Evolutionary conservation across 2,329 filamentous ascomycete species (phyloP), one percentile per base, ranked within the genome.

Genomic region (Penicillium oxalicum): DNA sequence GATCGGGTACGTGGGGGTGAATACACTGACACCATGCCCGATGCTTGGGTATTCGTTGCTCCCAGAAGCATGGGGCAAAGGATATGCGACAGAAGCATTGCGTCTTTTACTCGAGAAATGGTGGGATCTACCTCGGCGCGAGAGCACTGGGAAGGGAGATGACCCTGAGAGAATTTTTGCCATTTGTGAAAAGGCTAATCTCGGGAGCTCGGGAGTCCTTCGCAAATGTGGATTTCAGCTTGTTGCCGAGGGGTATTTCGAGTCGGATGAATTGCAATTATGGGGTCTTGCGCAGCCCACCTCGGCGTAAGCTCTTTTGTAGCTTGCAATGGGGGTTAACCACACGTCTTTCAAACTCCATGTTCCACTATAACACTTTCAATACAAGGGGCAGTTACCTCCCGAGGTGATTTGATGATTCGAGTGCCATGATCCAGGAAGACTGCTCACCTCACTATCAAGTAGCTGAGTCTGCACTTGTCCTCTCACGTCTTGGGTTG

Each of bases 1-100:
- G 2, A 50, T 61, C 40, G 58, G 59, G 3, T 61, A 55, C 25
- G 44, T 61, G n/a, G 52, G 58, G 25, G 52, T 62, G 40, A 63
- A 60, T 7, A 35, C 41, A 4, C 26, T 58, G 7, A 38, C 48
- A 4, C 59, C 59, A 0, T 55, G 48, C 40, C 54, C 60, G 1
- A 60, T 63, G 24, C 58, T 63, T 12, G 61, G 62, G 12, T 63
- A 62, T 24, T 57, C 57, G 4, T 29, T 63, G 9, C 53, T 55
- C 36, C 62, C 59, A 0, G 54, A 56, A 32, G 38, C 36, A 9
- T 64, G 62, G 62, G 55, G 57, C 0, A 62, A 58, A 18, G 62
- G 61, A n/a, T 59, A 54, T 24, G 60, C 60, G 7, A 64, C 61
- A 2, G 62, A 64, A 26, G 56, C 61, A 9, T 40, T 64, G 36